Evolutionary conservation across 2,329 filamentous ascomycete genomes (phyloP), one percentile per base, ranked within the genome.

Genomic region (Furcasterigmium sp.): DNA sequence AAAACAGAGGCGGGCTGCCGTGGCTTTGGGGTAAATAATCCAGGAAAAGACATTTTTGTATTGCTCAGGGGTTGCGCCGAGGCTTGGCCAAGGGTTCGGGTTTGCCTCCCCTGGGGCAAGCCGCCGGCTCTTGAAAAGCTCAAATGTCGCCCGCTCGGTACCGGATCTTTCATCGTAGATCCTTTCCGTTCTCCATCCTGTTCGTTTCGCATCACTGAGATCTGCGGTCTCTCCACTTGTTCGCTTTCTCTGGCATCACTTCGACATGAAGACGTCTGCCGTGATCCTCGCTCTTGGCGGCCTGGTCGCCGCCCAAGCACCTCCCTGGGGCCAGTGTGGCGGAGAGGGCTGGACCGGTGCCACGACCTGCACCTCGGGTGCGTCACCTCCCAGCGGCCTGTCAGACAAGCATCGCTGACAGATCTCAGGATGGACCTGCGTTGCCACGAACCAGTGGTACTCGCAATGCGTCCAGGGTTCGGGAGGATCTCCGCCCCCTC

Each of bases 301-400:
- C 32, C 32, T 35, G 15, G 32, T 11, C 15, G 32, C 32, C 32
- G 32, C 32, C n/a, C 32, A 35, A 35, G 53, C 56, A 8, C 32
- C 32, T 35, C 56, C 54, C 34, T 69, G 54, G 39, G 63, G 55
- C 4, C 64, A 68, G 50, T 69, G 66, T 30, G 66, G 63, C 17
- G 65, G 67, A 4, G 46, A 15, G 37, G 57, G 53, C 26, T 71
- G 53, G 48, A 57, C 39, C 11, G 67, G 68, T n/a, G 53, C 62
- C 29, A 67, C 56, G 2, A 50, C 46, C 5, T 71, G 68, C 50
- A 55, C 46, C 19, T 51, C 56, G 15, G 59, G 59, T 9, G 60
- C 45, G 32, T 35, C 11, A 15, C 14, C 29, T 8, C 15, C 15
- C 15, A 8, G 8, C 29, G 29, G 29, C 3, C 8, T 32, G 11